phyloP scores from a whole-genome alignment of 495 filamentous ascomycete genomes.

The Xylaria curta region DNA sequence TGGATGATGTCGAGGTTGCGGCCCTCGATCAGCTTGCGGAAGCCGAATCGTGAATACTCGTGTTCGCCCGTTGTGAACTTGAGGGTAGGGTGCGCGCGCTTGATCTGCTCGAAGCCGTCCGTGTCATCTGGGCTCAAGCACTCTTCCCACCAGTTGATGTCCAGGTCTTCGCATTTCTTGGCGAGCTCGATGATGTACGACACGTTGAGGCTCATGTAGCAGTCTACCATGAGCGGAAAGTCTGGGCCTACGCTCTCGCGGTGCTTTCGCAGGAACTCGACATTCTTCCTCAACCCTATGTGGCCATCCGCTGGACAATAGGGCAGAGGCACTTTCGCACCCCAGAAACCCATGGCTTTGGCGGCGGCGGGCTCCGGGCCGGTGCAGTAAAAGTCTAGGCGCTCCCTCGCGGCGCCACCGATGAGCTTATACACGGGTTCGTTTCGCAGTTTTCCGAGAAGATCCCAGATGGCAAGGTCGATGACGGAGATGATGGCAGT shows the following conservation, averaged over 20 bases:
- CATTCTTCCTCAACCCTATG: conserved; percentile 81
- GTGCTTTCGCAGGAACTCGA: conserved; percentile 85
- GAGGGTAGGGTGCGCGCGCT: conserved; percentile 85
- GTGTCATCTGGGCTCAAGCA: conserved; percentile 88
- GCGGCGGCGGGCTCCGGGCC: conserved; percentile 81
- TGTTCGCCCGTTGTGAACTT: conserved; percentile 97
- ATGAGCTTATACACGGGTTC: conserved; percentile 96
- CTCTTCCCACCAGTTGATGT: conserved; percentile 98
- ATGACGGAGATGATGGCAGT: conserved; percentile 92
- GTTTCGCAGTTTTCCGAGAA: conserved; percentile 84
- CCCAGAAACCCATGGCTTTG: conserved; percentile 83
- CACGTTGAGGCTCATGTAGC: conserved; percentile 94
- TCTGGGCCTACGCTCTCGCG: conserved; percentile 84
- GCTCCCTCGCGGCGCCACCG: conserved; percentile 79
- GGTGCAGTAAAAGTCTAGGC: conserved; percentile 92
- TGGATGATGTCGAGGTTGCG: conserved; percentile 93
- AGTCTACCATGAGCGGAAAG: conserved; percentile 93
- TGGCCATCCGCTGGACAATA: conserved; percentile 87
- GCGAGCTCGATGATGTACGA: conserved; percentile 90
- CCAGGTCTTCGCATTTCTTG: conserved; percentile 76
- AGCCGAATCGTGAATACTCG: conserved; percentile 90
- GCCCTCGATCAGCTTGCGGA: conserved; percentile 91
- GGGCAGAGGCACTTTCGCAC: conserved; percentile 86
- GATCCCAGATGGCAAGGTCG: conserved; percentile 90
- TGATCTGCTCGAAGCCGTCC: conserved; percentile 85